Percentiles rank a stretch among this genome's conserved stretches.
Conservation (phyloP, 1,139 yeast genomes). For the Yarrowia galli region DNA sequence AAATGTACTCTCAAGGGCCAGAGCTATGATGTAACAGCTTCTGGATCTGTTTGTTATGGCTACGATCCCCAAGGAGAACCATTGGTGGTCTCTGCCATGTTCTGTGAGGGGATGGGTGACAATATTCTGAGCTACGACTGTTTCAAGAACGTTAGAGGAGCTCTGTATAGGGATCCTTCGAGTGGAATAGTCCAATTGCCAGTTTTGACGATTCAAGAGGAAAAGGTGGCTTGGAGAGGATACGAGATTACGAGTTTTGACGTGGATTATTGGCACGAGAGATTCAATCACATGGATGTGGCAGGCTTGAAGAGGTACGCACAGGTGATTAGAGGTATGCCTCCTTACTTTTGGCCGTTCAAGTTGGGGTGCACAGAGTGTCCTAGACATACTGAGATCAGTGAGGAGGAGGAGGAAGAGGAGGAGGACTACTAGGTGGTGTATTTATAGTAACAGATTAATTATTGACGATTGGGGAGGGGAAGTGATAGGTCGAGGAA, state of each 20-base stretch:
- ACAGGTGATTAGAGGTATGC: not conserved
- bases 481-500: too few species aligned
- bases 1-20: not conserved
- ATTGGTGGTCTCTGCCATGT: not conserved
- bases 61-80: not conserved
- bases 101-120: not conserved
- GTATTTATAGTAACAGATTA: too few species aligned
- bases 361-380: not conserved
- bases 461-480: too few species aligned
- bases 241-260: not conserved
- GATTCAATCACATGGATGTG: not conserved
- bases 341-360: not conserved
- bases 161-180: not conserved
- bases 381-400: too few species aligned
- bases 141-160: not conserved
- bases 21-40: not conserved
- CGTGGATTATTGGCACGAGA: not conserved
- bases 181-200: not conserved
- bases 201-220: not conserved
- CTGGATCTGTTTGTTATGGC: not conserved
- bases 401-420: too few species aligned
- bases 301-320: not conserved
- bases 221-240: not conserved
- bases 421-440: too few species aligned
- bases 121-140: not conserved